These are phyloP conservation scores for Gracilaria domingensis DNA, from an alignment of 23 red algal species.

Conservation along the genomic window DNA sequence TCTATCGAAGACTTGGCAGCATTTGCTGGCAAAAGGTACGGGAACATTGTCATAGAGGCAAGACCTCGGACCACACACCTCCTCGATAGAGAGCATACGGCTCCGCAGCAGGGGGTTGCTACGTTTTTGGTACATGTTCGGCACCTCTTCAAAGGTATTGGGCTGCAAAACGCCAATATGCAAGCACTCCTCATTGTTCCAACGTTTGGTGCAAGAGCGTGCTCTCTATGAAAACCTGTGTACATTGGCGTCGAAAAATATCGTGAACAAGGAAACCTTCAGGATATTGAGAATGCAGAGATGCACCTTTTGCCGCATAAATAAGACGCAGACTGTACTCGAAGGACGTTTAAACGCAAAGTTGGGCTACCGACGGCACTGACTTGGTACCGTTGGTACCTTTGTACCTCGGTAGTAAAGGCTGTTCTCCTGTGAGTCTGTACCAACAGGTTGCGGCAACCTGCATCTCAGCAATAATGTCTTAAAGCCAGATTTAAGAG, in stretches of 20 bases:
- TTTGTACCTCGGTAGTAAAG: too few relatives aligned
- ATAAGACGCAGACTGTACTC: too few relatives aligned
- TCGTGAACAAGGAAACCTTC: too few relatives aligned
- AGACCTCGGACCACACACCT: background rate
- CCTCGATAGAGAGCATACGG: background rate
- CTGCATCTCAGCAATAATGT: too few relatives aligned
- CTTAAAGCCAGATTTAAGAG: too few relatives aligned
- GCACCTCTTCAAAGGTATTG: background rate
- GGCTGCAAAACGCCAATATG: constrained; percentile 12
- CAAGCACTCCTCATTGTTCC: background rate
- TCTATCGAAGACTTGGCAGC: constrained; percentile 35
- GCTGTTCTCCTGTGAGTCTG: too few relatives aligned
- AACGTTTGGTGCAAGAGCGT: background rate
- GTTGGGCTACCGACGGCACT: too few relatives aligned
- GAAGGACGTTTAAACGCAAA: too few relatives aligned
- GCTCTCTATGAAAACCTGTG: background rate
- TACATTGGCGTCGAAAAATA: background rate
- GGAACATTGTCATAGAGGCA: background rate
- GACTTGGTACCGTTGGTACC: too few relatives aligned
- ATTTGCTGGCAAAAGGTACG: background rate
- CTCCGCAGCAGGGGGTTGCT: background rate
- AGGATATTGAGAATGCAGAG: too few relatives aligned
- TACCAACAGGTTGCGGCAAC: too few relatives aligned
- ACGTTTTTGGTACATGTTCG: background rate
- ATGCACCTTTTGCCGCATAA: too few relatives aligned